phyloP scores from a whole-genome alignment of 257 asterid genomes.

The Parsonsia alboflavescens region DNA sequence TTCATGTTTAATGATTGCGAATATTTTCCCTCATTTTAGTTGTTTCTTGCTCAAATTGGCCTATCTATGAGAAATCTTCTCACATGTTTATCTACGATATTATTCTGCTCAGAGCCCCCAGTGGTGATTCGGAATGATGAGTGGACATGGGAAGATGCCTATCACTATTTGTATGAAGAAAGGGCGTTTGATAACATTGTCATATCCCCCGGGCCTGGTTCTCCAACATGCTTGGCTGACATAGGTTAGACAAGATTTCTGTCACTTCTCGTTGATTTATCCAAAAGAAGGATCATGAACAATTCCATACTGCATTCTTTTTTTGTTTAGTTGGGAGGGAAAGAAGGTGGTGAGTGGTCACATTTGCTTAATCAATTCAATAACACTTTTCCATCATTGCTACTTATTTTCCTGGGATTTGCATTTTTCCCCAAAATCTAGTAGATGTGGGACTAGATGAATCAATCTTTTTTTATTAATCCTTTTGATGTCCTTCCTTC shows the following conservation, averaged over 20 bases:
- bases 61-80: background rate
- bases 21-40: background rate
- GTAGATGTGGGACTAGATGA: background rate
- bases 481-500: background rate
- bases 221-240: constrained; percentile 84
- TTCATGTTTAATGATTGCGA: background rate
- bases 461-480: too few species aligned
- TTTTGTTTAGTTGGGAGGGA: too few species aligned
- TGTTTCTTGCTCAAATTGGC: background rate
- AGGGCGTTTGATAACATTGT: constrained; percentile 90
- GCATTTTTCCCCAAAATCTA: background rate
- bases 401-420: too few species aligned
- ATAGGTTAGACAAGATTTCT: constrained; percentile 44
- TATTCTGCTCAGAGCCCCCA: constrained; percentile 62
- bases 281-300: background rate
- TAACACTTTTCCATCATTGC: too few species aligned
- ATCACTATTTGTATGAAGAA: constrained; percentile 61
- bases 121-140: constrained; percentile 89
- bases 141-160: constrained; percentile 90
- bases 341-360: background rate
- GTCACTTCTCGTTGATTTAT: background rate
- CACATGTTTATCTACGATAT: background rate
- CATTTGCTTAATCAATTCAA: background rate
- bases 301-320: background rate
- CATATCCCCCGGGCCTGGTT: constrained; percentile 99